Base-by-base conservation (phyloP, 805 yeast species). In the Brettanomyces bruxellensis region DNA sequence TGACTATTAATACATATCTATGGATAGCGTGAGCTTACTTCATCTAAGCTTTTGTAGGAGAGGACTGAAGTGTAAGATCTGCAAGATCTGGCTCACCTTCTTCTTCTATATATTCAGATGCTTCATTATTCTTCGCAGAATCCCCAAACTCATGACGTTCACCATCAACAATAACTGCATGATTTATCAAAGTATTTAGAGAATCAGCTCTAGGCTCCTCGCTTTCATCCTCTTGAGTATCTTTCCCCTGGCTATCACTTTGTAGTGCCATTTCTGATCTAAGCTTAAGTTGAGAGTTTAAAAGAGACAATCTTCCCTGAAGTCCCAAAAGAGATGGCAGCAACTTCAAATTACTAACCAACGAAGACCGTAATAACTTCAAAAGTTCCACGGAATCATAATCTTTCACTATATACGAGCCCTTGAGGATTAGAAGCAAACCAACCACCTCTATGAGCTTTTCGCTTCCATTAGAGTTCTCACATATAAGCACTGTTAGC, bases 281-380 rank as follows among this genome's bases (percentile, higher is more conserved):
- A 52, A 91, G 67, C 47, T 76, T 73, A 9, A 87, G 72, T 65
- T 91, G 98, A 3, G 88, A 76, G 52, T 76, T 76, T 39, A 91
- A 71, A 61, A 91, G 72, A 56, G 83, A 85, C 41, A 91, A 69
- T 52, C 93, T 78, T 41, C 99, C 99, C 62, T 90, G 95, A 30
- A 91, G 72, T 1, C 93, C 80, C 25, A 90, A 66, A 44, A 91
- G 69, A 37, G 78, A 73, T 7, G 90, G 84, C 51, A 91, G 65
- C 24, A 73, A 71, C 50, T 73, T 73, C 62, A 76, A 70, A 32
- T 76, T 82, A 47, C 76, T 68, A 18, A 70, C 65, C 28, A 90
- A 66, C 0, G 83, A 71, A 3, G 74, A 59, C 59, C 79, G 83
- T 46, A 91, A 63, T 3, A 73, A 65, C 40, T 78, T 78, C 45